Conservation (phyloP, 306 rosid species). For the Sindora glabra region DNA sequence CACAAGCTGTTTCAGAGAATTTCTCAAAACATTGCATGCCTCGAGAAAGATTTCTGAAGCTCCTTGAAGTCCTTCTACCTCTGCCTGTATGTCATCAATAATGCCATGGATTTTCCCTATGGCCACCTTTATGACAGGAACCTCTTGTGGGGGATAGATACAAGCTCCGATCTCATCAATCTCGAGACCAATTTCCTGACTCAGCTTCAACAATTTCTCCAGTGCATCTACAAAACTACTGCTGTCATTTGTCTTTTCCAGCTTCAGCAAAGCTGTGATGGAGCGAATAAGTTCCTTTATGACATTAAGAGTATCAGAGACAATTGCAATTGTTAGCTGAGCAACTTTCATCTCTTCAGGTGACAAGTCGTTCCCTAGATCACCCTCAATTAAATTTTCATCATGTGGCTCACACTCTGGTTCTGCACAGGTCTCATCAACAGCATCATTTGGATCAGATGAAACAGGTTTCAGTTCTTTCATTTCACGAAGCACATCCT, state of each 20-base stretch:
- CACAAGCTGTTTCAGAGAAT: constrained; percentile 39
- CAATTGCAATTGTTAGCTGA: constrained; percentile 38
- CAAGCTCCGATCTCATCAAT: constrained; percentile 91
- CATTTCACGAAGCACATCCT: too few relatives aligned
- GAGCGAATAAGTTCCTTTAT: constrained; percentile 73
- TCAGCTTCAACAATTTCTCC: constrained; percentile 66
- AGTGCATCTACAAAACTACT: constrained; percentile 45
- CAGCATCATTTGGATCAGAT: constrained; percentile 19
- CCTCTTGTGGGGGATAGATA: constrained; percentile 91
- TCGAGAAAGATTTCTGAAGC: constrained; percentile 44
- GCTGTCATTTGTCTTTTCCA: constrained; percentile 44
- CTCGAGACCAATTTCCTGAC: constrained; percentile 56
- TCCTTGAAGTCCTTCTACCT: constrained; percentile 39
- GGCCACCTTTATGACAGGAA: constrained; percentile 36
- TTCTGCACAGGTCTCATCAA: constrained; percentile 12
- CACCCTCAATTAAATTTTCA: constrained; percentile 42
- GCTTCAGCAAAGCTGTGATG: constrained; percentile 63
- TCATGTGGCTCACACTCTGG: constrained; percentile 24
- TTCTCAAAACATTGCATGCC: constrained; percentile 46
- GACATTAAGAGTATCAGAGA: constrained; percentile 48
- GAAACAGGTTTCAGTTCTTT: too few relatives aligned
- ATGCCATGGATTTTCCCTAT: constrained; percentile 44
- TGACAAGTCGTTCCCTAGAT: constrained; percentile 76
- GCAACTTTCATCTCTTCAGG: constrained; percentile 85
- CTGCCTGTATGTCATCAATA: constrained; percentile 43